Conservation (phyloP, 352 stramenopile species). For the Globisporangium irregulare region DNA sequence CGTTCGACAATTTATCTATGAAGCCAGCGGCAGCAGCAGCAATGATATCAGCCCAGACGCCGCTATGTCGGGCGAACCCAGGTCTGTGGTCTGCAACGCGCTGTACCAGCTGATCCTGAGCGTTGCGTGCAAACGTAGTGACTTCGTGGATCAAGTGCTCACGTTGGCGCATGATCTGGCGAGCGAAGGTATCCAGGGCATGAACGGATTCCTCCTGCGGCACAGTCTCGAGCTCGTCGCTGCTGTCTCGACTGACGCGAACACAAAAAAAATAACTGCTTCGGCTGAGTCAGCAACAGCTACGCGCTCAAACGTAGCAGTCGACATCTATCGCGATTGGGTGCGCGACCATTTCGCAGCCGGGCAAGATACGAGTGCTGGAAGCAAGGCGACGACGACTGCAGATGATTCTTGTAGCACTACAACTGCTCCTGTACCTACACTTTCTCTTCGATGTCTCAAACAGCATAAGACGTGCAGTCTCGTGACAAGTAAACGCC, state of each 20-base stretch:
- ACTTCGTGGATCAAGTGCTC: slow-evolving; percentile 23
- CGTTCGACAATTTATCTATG: slow-evolving; percentile 20
- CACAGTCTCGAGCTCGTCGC: slow-evolving; percentile 30
- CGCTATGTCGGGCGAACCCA: not conserved
- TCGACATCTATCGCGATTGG: slow-evolving; percentile 25
- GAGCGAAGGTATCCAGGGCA: slow-evolving; percentile 19
- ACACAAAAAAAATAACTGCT: not conserved
- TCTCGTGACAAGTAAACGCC: slow-evolving; percentile 28
- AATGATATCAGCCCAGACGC: not conserved
- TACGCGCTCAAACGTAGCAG: not conserved
- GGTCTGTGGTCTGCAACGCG: slow-evolving; percentile 2
- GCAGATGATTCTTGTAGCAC: not conserved
- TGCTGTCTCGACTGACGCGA: slow-evolving; percentile 1
- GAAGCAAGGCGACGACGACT: not conserved
- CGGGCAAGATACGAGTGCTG: not conserved
- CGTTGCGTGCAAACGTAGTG: slow-evolving; percentile 10
- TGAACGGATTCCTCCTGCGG: slow-evolving; percentile 19
- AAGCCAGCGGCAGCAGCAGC: slow-evolving; percentile 7
- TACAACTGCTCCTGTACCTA: not conserved
- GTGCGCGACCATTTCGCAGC: slow-evolving; percentile 24
- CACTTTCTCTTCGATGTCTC: not conserved
- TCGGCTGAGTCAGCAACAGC: not conserved
- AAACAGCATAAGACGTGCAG: slow-evolving; percentile 9
- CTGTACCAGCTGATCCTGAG: slow-evolving; percentile 17
- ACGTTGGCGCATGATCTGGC: slow-evolving; percentile 35